These are phyloP conservation scores for Diaporthe citrichinensis DNA, from an alignment of 2,329 filamentous ascomycete genomes.

Conservation along the genomic window DNA sequence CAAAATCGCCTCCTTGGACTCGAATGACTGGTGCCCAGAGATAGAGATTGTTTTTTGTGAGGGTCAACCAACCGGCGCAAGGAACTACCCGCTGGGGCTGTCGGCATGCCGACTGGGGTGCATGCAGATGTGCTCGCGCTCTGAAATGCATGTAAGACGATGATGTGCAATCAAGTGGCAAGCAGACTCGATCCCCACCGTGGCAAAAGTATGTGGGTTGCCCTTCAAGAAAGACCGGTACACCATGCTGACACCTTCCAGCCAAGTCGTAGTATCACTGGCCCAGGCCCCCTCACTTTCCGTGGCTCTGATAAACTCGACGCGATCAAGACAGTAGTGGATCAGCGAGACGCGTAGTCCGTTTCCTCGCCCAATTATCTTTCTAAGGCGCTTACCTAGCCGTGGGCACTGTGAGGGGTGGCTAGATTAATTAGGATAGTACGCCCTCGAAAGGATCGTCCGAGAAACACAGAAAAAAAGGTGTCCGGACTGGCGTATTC, in stretches of 20 bases:
- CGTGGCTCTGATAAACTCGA: neutral
- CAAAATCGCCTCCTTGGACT: neutral
- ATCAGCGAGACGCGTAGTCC: neutral
- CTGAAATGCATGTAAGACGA: conserved; percentile 8
- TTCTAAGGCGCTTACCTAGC: neutral
- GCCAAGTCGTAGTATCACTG: neutral
- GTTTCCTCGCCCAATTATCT: neutral
- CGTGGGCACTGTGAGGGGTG: neutral
- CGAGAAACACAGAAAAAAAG: neutral
- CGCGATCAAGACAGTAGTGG: neutral
- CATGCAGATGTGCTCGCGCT: conserved; percentile 1
- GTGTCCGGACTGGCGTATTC: neutral
- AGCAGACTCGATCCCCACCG: neutral
- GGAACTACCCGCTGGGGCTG: conserved; percentile 17
- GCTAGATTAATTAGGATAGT: neutral
- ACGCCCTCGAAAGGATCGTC: neutral
- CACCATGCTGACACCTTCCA: neutral
- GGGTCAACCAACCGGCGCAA: neutral
- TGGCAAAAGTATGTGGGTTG: neutral
- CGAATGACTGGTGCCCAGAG: neutral
- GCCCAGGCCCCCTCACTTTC: neutral
- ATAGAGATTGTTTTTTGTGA: neutral
- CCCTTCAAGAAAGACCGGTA: neutral
- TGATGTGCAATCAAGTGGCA: neutral
- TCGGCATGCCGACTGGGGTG: neutral